phyloP scores from a whole-genome alignment of 2,329 filamentous ascomycete genomes.

The Aspergillus tanneri region DNA sequence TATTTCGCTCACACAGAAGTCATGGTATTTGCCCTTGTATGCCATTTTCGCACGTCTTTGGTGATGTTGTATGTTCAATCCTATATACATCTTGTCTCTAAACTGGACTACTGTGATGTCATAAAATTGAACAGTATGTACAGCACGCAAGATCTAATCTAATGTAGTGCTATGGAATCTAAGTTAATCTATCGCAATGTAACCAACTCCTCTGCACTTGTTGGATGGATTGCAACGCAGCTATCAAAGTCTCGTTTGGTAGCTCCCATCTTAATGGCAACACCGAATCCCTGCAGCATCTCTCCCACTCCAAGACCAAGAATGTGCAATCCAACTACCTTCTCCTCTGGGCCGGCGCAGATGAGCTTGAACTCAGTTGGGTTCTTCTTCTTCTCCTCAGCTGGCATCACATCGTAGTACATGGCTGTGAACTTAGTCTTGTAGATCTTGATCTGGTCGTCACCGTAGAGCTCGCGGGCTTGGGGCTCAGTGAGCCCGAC shows the following conservation, averaged over 20 bases:
- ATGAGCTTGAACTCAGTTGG: conserved; percentile 54
- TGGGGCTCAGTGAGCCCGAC: conserved; percentile 52
- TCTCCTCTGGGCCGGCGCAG: conserved; percentile 50
- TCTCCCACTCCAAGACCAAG: conserved; percentile 53
- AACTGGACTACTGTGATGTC: no score
- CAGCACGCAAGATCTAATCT: no score
- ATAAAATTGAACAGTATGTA: no score
- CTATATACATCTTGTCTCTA: no score
- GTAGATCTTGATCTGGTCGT: conserved; percentile 53
- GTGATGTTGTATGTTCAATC: no score
- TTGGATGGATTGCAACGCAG: conserved; percentile 74
- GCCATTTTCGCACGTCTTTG: no score
- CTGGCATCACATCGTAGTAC: conserved; percentile 49
- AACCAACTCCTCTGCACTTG: conserved; percentile 72
- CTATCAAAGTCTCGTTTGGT: conserved; percentile 75
- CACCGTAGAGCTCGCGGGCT: conserved; percentile 48
- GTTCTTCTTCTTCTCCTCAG: conserved; percentile 51
- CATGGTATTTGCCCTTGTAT: no score
- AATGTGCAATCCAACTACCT: conserved; percentile 53
- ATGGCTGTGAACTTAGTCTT: conserved; percentile 51
- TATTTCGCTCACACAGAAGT: no score
- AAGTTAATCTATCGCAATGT: conserved; percentile 53
- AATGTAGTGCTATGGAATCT: no score
- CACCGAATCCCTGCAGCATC: conserved; percentile 74
- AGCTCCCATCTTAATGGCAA: conserved; percentile 76